Base-by-base conservation (phyloP, 2,329 filamentous ascomycete genomes). In the Cladophialophora bantiana region DNA sequence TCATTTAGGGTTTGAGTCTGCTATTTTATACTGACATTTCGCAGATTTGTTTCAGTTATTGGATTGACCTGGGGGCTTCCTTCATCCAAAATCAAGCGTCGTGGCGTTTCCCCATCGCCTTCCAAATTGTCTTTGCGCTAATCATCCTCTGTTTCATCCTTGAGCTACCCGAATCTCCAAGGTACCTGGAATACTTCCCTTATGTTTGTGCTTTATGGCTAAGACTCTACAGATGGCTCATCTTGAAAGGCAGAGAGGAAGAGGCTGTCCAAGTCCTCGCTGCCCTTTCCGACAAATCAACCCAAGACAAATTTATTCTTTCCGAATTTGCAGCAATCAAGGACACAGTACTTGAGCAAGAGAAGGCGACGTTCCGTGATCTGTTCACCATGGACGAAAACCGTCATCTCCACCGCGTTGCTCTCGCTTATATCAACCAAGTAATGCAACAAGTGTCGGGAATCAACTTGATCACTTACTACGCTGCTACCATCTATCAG, bases 341-440 rank as follows among this genome's bases (percentile, higher is more conserved):
- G 71, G 83, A 84, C 45, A 83, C 83, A 3, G 83, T 84, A 1
- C 70, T 84, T 58, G 82, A 85, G 67, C 82, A 83, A 74, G 78
- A 81, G 65, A 82, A 84, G 77, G 78, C 83, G 32, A 80, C 78
- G 32, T 88, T 88, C 76, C 75, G 75, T 5, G 86, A 88, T 68
- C 81, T 88, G 65, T 88, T 88, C 76, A 87, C 83, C 68, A 85
- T 85, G 81, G 81, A 78, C 67, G 83, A 85, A 68, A 80, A 86
- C 73, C 81, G 84, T 50, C 83, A 86, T 75, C 79, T 87, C 68
- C 85, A 87, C 76, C 83, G 85, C 62, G 83, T 83, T 7, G 74
- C 83, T 12, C 79, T 87, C 32, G 85, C 83, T 67, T 86, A 86
- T 70, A 81, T 85, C 76, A 86, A 86, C 75, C 84, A 86, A 73